phyloP scores from a whole-genome alignment of 148 eudicot species.

The Dianthus caryophyllus region DNA sequence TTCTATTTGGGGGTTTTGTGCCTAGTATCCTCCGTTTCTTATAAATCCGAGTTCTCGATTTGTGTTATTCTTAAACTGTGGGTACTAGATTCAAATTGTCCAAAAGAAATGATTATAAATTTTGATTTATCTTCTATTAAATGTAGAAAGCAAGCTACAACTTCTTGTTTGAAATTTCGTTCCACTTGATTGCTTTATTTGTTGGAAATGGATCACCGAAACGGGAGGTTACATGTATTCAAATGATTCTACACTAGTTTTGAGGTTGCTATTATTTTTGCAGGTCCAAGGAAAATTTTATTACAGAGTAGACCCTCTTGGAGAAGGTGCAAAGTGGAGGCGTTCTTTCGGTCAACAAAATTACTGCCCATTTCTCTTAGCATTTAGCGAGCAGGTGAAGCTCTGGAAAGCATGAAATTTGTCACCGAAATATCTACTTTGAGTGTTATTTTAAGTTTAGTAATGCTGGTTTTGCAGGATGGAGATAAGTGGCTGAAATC shows the following conservation, averaged over 20 bases:
- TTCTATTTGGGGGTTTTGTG: too few relatives aligned
- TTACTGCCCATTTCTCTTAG: constrained; percentile 89
- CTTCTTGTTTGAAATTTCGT: background rate
- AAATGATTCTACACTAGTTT: background rate
- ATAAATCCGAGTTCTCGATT: background rate
- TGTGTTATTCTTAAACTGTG: background rate
- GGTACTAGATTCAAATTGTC: background rate
- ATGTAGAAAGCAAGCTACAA: background rate
- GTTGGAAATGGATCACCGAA: background rate
- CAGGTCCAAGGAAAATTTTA: constrained; percentile 85
- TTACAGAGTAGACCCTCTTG: constrained; percentile 66
- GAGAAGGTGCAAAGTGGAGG: constrained; percentile 97
- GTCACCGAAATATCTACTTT: background rate
- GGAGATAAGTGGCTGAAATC: constrained; percentile 47
- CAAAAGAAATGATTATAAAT: too few relatives aligned
- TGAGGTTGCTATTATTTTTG: background rate
- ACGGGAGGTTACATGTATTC: background rate
- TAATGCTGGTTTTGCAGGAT: constrained; percentile 28
- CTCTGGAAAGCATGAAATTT: constrained; percentile 2
- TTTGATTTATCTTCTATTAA: too few relatives aligned
- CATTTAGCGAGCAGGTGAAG: constrained; percentile 77
- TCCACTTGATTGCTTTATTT: background rate
- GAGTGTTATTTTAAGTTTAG: constrained; percentile 1
- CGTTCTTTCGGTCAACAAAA: constrained; percentile 80
- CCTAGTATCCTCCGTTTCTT: too few relatives aligned